Evolutionary conservation across 192 early-diverging fungal genomes (phyloP), one percentile per base, ranked within the genome.

Genomic region (Dissophora ornata): DNA sequence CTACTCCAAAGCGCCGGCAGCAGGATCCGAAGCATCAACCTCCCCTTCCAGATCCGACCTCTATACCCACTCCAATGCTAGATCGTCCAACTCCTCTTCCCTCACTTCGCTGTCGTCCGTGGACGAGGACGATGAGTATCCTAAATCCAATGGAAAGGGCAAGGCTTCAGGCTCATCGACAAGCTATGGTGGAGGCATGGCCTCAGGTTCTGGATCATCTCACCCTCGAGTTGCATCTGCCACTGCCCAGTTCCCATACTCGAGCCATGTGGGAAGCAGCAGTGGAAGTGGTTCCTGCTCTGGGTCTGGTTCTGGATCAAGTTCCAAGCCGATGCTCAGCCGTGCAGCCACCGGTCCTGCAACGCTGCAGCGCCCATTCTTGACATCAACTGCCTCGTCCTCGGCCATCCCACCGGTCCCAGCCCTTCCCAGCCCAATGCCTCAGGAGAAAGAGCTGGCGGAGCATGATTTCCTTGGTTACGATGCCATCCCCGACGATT

Each of bases 311-410:
- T 77, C 71, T 3, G 47, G 61, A 1, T 73, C 70, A 2, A 33
- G 46, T 34, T 58, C 57, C 11, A 77, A 67, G 45, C 71, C 71
- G 15, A 21, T 18, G 5, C 41, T 77, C 11, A 32, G 40, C 24
- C 71, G 71, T n/a, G 57, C 71, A 53, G 21, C 44, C 2, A 67
- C 71, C 9, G 64, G 63, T 1, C 71, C 71, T 45, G 71, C 63
- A 8, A 28, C 71, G 16, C 28, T 58, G 16, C 56, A 52, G 7
- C 57, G 25, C 25, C 34, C 53, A 6, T 10, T 13, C 25, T 41
- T 56, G 41, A 47, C 41, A 11, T 62, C 50, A 1, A 2, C 32
- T 10, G 12, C 62, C 4, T 77, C 71, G 10, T 75, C 71, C 0
- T 49, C 71, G 3, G 42, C 58, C 0, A 26, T 51, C 25, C 64